Evolutionary conservation across 192 early-diverging fungal species (phyloP), one percentile per base, ranked within the genome.

Genomic region (Backusella tuberculispora): DNA sequence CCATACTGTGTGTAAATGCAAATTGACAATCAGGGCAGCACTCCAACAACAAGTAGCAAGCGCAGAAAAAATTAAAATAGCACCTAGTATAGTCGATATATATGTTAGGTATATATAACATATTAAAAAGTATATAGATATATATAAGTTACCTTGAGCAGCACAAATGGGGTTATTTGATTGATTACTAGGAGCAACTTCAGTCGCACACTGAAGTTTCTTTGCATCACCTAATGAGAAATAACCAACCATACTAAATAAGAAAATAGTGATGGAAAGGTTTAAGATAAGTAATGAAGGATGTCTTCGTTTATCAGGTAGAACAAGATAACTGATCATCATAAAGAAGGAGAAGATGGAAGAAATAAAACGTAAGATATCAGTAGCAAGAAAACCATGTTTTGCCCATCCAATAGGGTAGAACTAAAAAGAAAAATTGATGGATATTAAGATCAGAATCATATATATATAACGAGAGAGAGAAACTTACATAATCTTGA

Each of bases 1-100:
- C 87, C 87, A 88, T 21, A 88, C 87, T 4, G 85, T 86, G 72
- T 88, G 84, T 1, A 88, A 15, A 60, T 87, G 86, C n/a, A 87
- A 45, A 70, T 81, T 81, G 64, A 88, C 74, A 67, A 88, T 76
- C 34, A 83, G 65, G n/a, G 85, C 83, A 46, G 80, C 73, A 64
- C 71, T 56, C 87, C 87, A 88, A 1, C 79, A 67, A 14, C 76
- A 72, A 13, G 84, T 85, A 4, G 81, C 80, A n/a, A 84, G 41
- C 0, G 85, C 81, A n/a, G 82, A 65, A 73, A 86, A 88, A 43
- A 88, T 81, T 5, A 88, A 50, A 13, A 85, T 76, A 1, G 66
- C 85, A 44, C 87, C 86, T 86, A 26, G n/a, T 46, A 34, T 10
- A 42, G 8, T 26, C 48, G 10, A 21, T 26, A 66, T 24, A n/a